Percentiles rank a stretch among this genome's conserved stretches.
Conservation (phyloP, 2,329 filamentous ascomycete genomes). For the Aspergillus clavatus region DNA sequence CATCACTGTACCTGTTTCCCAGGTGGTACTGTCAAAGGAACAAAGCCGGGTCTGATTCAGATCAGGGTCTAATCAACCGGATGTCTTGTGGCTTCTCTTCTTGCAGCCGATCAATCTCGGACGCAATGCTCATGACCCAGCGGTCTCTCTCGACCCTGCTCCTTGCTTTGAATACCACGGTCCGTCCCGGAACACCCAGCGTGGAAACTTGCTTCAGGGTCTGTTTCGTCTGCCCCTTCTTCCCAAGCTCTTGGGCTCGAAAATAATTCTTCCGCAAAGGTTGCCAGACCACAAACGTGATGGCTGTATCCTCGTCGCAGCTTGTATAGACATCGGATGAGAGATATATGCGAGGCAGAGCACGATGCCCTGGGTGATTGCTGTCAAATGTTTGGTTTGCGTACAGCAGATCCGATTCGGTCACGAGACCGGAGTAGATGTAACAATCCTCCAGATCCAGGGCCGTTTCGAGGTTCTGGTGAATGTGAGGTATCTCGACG, state of each 20-base stretch:
- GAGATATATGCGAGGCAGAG: conserved; percentile 56
- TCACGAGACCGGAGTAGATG: conserved; percentile 60
- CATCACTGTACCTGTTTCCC: too few relatives aligned
- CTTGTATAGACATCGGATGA: conserved; percentile 56
- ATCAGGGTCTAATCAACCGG: conserved; percentile 34
- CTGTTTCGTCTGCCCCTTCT: conserved; percentile 40
- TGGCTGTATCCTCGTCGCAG: conserved; percentile 61
- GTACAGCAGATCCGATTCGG: conserved; percentile 59
- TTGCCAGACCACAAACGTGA: conserved; percentile 64
- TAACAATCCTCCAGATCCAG: conserved; percentile 61
- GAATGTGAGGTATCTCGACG: conserved; percentile 54
- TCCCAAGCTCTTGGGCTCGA: conserved; percentile 37
- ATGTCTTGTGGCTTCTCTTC: conserved; percentile 46
- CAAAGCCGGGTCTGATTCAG: neutral
- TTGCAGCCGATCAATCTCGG: conserved; percentile 60
- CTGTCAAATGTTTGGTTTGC: conserved; percentile 61
- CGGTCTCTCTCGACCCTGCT: conserved; percentile 62
- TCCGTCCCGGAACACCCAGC: conserved; percentile 56
- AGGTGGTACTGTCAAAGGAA: neutral
- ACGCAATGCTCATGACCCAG: conserved; percentile 62
- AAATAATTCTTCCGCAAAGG: conserved; percentile 55
- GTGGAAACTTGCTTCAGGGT: conserved; percentile 55
- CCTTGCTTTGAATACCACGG: conserved; percentile 61
- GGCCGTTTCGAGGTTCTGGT: conserved; percentile 56
- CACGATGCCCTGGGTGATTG: conserved; percentile 56